phyloP scores from a whole-genome alignment of 306 rosid genomes.

The Quercus wislizeni region DNA sequence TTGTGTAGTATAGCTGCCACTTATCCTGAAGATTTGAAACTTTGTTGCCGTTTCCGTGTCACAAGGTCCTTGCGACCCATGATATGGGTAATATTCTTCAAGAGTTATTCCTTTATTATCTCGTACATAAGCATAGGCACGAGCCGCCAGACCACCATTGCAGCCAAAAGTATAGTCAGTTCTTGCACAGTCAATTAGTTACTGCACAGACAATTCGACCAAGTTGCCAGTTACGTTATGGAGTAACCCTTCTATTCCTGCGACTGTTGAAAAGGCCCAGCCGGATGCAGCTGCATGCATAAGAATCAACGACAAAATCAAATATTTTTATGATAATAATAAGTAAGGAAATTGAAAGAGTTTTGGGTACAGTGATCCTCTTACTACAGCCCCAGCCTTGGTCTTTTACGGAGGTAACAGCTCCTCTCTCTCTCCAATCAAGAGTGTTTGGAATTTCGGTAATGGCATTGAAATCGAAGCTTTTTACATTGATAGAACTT shows the following conservation, averaged over 20 bases:
- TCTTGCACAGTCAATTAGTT: constrained; percentile 24
- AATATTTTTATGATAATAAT: not conserved
- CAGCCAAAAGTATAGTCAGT: not conserved
- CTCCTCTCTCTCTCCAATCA: constrained; percentile 44
- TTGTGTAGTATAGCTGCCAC: no score
- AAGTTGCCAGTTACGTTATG: constrained; percentile 12
- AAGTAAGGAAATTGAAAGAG: not conserved
- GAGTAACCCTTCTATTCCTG: constrained; percentile 35
- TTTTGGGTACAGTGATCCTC: not conserved
- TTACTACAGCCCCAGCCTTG: constrained; percentile 37
- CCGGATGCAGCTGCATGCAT: constrained; percentile 20
- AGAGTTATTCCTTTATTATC: constrained; percentile 2
- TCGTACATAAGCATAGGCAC: not conserved
- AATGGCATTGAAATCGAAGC: constrained; percentile 1
- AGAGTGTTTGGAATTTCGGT: constrained; percentile 7
- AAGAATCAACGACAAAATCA: not conserved
- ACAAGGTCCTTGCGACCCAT: not conserved
- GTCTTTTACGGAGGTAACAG: constrained; percentile 33
- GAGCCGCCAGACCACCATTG: not conserved
- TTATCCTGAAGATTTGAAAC: no score
- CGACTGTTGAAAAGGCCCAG: constrained; percentile 40
- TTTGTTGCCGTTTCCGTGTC: not conserved
- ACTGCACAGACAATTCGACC: constrained; percentile 33
- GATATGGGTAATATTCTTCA: constrained; percentile 18
- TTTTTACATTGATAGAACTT: not conserved